A percentile compares a stretch with the other conserved stretches of the same genome.
phyloP scores from a whole-genome alignment of 495 filamentous ascomycete genomes.

The Penicillium cinerascens region DNA sequence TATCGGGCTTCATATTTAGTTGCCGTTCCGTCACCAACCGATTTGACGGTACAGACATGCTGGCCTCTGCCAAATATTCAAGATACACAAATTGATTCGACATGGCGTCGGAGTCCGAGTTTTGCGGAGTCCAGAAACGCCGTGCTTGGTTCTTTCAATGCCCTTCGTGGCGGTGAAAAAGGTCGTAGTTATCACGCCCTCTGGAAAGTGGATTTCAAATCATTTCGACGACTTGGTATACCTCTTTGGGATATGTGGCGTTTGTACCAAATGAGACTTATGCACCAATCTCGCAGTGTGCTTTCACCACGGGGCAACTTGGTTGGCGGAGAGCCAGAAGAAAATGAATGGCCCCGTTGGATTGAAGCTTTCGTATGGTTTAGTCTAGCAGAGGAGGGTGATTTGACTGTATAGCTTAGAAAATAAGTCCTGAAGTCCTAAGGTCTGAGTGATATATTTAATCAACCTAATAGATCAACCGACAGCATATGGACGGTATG shows the following conservation, averaged over 20 bases:
- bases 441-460: no score
- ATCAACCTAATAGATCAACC: no score
- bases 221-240: constrained; percentile 12
- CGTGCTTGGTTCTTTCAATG: background rate
- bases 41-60: background rate
- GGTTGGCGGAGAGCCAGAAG: constrained; percentile 41
- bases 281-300: background rate
- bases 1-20: background rate
- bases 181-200: constrained; percentile 6
- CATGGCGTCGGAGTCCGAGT: background rate
- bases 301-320: constrained; percentile 44
- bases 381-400: constrained; percentile 2
- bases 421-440: no score
- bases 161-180: constrained; percentile 5
- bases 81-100: background rate
- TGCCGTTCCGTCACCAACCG: background rate
- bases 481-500: no score
- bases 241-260: constrained; percentile 29
- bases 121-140: background rate
- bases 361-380: constrained; percentile 1
- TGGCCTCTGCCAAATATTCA: background rate
- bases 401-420: background rate
- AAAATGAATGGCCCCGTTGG: background rate
- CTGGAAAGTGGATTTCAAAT: constrained; percentile 6
- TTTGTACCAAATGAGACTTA: constrained; percentile 44